Percentiles rank a stretch among this genome's conserved stretches.
Evolutionary conservation across 257 asterid genomes (phyloP).

Genomic region (Pogostemon cablin): DNA sequence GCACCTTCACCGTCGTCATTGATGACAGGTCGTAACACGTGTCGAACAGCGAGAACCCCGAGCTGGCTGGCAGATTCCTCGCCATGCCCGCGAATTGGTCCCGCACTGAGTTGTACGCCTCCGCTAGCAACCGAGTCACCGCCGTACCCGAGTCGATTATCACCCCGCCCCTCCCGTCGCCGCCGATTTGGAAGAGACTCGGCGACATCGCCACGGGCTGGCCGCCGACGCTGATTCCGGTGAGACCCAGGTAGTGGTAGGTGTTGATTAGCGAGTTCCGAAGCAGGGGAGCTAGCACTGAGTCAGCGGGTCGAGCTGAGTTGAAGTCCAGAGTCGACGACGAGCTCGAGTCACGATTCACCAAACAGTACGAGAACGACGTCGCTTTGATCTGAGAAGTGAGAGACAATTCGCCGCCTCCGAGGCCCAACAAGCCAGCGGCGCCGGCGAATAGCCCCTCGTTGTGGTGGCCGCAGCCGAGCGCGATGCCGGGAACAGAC

Average conservation of each 20-base stretch:
- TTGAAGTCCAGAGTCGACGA: conserved; percentile 77
- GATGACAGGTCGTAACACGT: conserved; percentile 75
- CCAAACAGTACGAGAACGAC: conserved; percentile 82
- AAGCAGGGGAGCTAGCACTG: conserved; percentile 62
- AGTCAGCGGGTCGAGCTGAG: conserved; percentile 63
- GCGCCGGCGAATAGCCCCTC: conserved; percentile 68
- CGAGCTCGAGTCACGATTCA: conserved; percentile 66
- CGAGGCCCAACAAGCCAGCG: conserved; percentile 74
- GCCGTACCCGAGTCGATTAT: conserved; percentile 94
- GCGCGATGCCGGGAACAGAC: conserved; percentile 50
- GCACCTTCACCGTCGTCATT: conserved; percentile 54
- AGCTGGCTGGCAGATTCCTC: conserved; percentile 40
- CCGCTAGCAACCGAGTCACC: conserved; percentile 67
- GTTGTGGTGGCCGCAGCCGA: conserved; percentile 90
- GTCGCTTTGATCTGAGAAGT: conserved; percentile 70
- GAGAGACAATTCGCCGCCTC: conserved; percentile 66
- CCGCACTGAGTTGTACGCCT: conserved; percentile 57
- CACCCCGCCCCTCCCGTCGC: conserved; percentile 75
- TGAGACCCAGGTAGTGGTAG: conserved; percentile 63
- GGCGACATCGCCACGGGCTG: conserved; percentile 43
- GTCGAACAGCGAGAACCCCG: conserved; percentile 66
- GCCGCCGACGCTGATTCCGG: conserved; percentile 75
- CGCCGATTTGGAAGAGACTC: conserved; percentile 47
- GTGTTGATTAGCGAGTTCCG: conserved; percentile 45
- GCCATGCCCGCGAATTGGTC: conserved; percentile 53